A percentile compares a stretch with the other conserved stretches of the same genome.
phyloP scores from a whole-genome alignment of 1,139 yeast genomes.

The Pichia sp. region DNA sequence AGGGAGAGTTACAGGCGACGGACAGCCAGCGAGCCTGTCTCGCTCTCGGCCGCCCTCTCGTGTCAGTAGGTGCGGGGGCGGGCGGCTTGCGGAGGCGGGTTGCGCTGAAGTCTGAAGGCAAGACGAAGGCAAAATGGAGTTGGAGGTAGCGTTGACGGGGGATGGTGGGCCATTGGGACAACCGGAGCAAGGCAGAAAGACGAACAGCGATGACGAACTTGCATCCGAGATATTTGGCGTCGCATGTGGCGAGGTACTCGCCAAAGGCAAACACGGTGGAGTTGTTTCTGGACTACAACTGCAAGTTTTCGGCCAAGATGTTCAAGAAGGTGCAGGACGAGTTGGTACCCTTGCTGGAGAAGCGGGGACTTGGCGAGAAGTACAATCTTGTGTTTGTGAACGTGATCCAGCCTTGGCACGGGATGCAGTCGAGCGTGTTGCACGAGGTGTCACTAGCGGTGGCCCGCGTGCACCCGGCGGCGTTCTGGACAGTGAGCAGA shows the following conservation, averaged over 20 bases:
- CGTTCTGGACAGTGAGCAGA: slow-evolving; percentile 61
- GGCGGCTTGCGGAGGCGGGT: not conserved
- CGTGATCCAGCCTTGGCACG: slow-evolving; percentile 86
- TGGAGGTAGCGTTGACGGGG: not conserved
- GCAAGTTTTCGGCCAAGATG: slow-evolving; percentile 68
- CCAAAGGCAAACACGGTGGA: slow-evolving; percentile 36
- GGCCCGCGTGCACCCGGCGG: slow-evolving; percentile 51
- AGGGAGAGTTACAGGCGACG: not conserved
- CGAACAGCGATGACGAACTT: slow-evolving; percentile 20
- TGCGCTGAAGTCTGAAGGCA: not conserved
- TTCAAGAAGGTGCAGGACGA: slow-evolving; percentile 51
- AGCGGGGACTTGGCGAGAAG: slow-evolving; percentile 41
- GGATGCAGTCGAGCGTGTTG: slow-evolving; percentile 53
- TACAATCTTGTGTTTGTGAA: slow-evolving; percentile 60
- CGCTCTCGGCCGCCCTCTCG: too few relatives aligned
- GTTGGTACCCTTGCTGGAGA: slow-evolving; percentile 51
- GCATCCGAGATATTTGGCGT: slow-evolving; percentile 22
- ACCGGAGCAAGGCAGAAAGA: not conserved
- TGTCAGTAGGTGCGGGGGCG: not conserved
- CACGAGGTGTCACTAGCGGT: slow-evolving; percentile 74
- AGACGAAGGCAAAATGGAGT: not conserved
- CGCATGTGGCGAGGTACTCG: slow-evolving; percentile 22
- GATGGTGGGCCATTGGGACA: not conserved
- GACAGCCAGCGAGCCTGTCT: too few relatives aligned
- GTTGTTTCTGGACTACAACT: slow-evolving; percentile 71